These are phyloP conservation scores for Ustilago sp. DNA, from an alignment of 1,284 basidiomycete species.

Conservation along the genomic window DNA sequence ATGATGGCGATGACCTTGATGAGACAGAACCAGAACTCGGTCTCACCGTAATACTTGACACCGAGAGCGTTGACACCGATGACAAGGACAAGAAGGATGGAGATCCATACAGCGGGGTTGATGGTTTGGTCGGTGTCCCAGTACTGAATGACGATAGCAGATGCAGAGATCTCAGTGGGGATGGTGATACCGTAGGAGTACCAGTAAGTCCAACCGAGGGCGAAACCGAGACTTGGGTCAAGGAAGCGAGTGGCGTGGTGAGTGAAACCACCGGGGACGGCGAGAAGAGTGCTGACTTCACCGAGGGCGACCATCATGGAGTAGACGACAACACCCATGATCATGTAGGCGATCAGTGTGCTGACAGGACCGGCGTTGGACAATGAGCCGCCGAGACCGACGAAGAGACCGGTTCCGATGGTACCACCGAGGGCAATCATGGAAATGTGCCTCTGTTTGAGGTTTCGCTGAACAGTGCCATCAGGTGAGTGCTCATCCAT, in stretches of 20 bases:
- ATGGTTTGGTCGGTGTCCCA: constrained; percentile 67
- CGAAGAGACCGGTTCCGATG: constrained; percentile 73
- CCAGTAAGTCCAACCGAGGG: constrained; percentile 77
- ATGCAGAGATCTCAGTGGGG: constrained; percentile 79
- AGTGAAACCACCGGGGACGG: constrained; percentile 79
- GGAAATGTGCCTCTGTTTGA: constrained; percentile 59
- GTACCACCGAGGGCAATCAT: constrained; percentile 65
- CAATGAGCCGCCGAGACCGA: constrained; percentile 78
- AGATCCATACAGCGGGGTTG: constrained; percentile 73
- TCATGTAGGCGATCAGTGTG: constrained; percentile 69
- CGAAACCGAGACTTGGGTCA: constrained; percentile 78
- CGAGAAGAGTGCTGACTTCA: constrained; percentile 73
- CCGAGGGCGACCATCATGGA: constrained; percentile 71
- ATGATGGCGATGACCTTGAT: constrained; percentile 54
- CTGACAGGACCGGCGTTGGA: constrained; percentile 71
- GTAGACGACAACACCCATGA: constrained; percentile 64
- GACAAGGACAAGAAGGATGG: constrained; percentile 72
- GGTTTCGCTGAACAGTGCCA: constrained; percentile 40
- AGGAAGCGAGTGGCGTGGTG: constrained; percentile 83
- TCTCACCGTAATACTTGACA: constrained; percentile 78
- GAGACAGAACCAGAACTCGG: constrained; percentile 64
- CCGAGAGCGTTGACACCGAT: constrained; percentile 70
- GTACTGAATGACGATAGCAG: constrained; percentile 54
- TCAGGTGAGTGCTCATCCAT: constrained; percentile 39
- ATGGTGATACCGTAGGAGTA: constrained; percentile 72